These are phyloP conservation scores for Erodium maritimum DNA, from an alignment of 345 rosid species.

Conservation along the genomic window DNA sequence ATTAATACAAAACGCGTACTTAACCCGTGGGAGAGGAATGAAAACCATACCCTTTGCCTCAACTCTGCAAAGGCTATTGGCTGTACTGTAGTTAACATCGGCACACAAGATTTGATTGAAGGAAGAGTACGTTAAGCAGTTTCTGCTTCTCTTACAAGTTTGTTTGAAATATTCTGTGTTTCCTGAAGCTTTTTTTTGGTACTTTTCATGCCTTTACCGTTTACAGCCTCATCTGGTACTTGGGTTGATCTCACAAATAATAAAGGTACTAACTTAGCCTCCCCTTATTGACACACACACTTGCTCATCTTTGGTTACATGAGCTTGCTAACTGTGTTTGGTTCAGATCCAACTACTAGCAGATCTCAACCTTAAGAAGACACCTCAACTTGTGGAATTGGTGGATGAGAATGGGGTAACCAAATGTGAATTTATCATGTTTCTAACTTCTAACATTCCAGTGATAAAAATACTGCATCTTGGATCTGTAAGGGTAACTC, in stretches of 20 bases:
- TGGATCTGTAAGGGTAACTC: background rate
- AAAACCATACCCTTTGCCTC: no score
- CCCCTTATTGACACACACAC: background rate
- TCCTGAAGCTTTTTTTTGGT: slow-evolving; percentile 4
- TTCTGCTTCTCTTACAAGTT: slow-evolving; percentile 10
- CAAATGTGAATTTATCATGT: slow-evolving; percentile 8
- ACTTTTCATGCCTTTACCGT: slow-evolving; percentile 8
- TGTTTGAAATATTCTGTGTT: slow-evolving; percentile 1
- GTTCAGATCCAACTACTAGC: slow-evolving; percentile 76
- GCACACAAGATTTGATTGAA: slow-evolving; percentile 78
- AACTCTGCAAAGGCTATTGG: no score
- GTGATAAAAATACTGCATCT: background rate
- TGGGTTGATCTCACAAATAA: slow-evolving; percentile 87
- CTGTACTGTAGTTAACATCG: no score
- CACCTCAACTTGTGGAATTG: slow-evolving; percentile 88
- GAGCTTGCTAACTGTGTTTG: slow-evolving; percentile 7
- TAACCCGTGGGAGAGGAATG: slow-evolving; percentile 89
- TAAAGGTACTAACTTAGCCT: slow-evolving; percentile 39
- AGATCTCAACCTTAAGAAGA: slow-evolving; percentile 85
- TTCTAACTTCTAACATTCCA: slow-evolving; percentile 1
- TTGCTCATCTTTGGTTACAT: background rate
- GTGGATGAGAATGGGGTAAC: slow-evolving; percentile 68
- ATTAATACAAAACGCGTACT: slow-evolving; percentile 72
- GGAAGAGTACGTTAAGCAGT: slow-evolving; percentile 51
- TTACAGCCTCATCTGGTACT: slow-evolving; percentile 81